These are phyloP conservation scores for Parascedosporium putredinis DNA, from an alignment of 2,329 filamentous ascomycete species.

Conservation along the genomic window DNA sequence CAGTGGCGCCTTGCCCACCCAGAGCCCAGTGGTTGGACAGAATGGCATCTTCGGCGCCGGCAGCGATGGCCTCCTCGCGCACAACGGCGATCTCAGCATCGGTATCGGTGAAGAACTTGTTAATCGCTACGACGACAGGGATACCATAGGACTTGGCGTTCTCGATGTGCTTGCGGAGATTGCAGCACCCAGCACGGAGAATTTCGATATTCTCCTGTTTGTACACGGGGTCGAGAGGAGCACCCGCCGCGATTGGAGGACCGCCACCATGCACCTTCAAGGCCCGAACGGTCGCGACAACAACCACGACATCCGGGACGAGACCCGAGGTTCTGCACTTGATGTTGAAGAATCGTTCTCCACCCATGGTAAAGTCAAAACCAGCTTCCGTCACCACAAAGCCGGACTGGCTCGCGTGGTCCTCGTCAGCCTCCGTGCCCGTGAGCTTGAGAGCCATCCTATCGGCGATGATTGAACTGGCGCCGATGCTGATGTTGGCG, in stretches of 20 bases:
- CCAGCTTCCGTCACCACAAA: constrained; percentile 96
- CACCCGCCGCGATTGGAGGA: constrained; percentile 83
- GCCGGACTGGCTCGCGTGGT: constrained; percentile 70
- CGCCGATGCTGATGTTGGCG: constrained; percentile 96
- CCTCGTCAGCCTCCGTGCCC: constrained; percentile 85
- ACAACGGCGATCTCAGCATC: constrained; percentile 84
- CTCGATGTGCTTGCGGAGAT: constrained; percentile 87
- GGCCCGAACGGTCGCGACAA: constrained; percentile 90
- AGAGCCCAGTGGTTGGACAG: constrained; percentile 95
- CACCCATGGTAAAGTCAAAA: constrained; percentile 99
- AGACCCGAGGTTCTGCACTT: constrained; percentile 95
- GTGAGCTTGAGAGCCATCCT: constrained; percentile 93
- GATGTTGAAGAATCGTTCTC: constrained; percentile 99
- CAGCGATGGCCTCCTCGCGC: constrained; percentile 80
- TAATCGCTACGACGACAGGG: constrained; percentile 93
- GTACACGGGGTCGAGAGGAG: constrained; percentile 77
- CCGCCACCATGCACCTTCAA: constrained; percentile 96
- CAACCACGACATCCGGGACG: constrained; percentile 83
- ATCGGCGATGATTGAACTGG: constrained; percentile 89
- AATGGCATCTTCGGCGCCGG: constrained; percentile 88
- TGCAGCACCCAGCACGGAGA: constrained; percentile 80
- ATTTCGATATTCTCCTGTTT: constrained; percentile 88
- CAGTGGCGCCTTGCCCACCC: constrained; percentile 80
- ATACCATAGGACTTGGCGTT: constrained; percentile 86
- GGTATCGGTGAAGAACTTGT: constrained; percentile 90